A percentile compares a stretch with the other conserved stretches of the same genome.
Conservation (phyloP, 73 alveolate species). For the Uronychia binucleata region DNA sequence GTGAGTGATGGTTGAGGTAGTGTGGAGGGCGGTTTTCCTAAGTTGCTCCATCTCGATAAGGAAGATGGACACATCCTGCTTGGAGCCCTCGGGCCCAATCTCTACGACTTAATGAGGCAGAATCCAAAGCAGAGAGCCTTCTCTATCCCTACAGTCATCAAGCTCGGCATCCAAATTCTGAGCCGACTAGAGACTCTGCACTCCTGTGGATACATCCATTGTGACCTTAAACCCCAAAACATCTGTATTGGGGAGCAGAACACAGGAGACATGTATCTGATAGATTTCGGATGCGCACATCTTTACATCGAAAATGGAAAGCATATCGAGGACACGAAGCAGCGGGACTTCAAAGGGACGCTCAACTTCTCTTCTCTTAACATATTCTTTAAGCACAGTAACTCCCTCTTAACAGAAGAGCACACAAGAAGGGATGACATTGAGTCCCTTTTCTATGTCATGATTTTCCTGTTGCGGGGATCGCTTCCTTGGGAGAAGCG, state of each 20-base stretch:
- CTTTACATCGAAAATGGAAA: not conserved
- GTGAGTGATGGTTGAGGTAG: too few relatives aligned
- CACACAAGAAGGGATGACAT: slow-evolving; percentile 42
- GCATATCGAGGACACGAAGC: not conserved
- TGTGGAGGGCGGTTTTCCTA: not conserved
- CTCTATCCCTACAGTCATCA: slow-evolving; percentile 36
- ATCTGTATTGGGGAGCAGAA: not conserved
- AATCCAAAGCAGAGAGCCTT: slow-evolving; percentile 7
- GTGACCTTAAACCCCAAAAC: not conserved
- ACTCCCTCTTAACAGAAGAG: slow-evolving; percentile 12
- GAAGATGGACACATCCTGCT: not conserved
- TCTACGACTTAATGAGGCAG: not conserved
- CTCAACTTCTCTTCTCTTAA: not conserved
- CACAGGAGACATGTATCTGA: not conserved
- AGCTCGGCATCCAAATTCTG: slow-evolving; percentile 43
- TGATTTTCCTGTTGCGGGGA: slow-evolving; percentile 31
- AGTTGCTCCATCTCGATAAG: not conserved
- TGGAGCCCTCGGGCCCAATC: not conserved
- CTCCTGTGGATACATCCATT: not conserved
- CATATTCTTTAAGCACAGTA: not conserved
- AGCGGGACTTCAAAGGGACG: not conserved
- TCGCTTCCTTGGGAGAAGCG: slow-evolving; percentile 39
- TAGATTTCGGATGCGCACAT: not conserved
- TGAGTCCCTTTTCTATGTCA: slow-evolving; percentile 33
- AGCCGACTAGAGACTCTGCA: slow-evolving; percentile 5